Conservation (phyloP, 164 flowering plant species). For the Vitis riparia region DNA sequence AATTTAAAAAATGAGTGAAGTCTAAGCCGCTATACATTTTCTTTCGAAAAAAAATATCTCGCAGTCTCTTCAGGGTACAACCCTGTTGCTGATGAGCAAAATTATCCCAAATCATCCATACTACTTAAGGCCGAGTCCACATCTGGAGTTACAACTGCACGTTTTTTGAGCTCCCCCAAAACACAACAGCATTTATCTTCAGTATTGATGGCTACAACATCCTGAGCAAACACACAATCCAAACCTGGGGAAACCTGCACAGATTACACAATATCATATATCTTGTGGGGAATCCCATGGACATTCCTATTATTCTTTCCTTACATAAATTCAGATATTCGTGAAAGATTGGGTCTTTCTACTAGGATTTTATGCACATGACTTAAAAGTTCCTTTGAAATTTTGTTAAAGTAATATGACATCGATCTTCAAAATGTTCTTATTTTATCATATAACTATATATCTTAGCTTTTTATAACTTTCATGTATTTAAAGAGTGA, state of each 20-base stretch:
- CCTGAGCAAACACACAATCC: conserved; percentile 55
- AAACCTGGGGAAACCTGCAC: conserved; percentile 61
- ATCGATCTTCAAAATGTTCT: not conserved
- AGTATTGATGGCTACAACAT: conserved; percentile 53
- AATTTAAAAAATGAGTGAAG: too few relatives aligned
- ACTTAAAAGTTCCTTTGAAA: too few relatives aligned
- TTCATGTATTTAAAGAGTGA: not conserved
- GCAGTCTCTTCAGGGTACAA: not conserved
- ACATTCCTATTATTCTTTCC: too few relatives aligned
- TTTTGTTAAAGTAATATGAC: not conserved
- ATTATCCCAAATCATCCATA: conserved; percentile 27
- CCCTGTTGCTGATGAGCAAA: conserved; percentile 1
- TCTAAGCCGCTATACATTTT: too few relatives aligned
- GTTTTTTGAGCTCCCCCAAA: conserved; percentile 59
- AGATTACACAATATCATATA: not conserved
- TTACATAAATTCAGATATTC: too few relatives aligned
- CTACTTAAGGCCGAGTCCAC: conserved; percentile 42
- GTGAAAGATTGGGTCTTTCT: too few relatives aligned
- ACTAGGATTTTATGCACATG: too few relatives aligned
- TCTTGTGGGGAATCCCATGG: too few relatives aligned
- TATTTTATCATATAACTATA: not conserved
- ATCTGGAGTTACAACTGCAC: conserved; percentile 58
- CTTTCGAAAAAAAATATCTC: too few relatives aligned
- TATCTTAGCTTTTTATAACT: not conserved
- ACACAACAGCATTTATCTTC: conserved; percentile 43